A percentile compares a stretch with the other conserved stretches of the same genome.
phyloP scores from a whole-genome alignment of 805 yeast genomes.

The Hanseniaspora lachancei region DNA sequence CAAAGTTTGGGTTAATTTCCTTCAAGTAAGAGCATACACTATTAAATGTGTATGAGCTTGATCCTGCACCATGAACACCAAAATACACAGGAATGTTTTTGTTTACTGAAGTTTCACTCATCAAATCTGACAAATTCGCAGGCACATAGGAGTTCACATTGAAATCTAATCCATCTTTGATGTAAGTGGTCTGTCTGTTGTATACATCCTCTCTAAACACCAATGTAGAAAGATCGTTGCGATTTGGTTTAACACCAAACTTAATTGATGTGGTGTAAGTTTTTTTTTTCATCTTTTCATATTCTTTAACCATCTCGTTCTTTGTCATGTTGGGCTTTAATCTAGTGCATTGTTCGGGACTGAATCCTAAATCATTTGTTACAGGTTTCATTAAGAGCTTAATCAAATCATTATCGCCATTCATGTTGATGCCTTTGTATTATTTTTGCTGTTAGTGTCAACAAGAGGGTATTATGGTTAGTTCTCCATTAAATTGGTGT shows the following conservation, averaged over 20 bases:
- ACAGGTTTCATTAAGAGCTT: background rate
- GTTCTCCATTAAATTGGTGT: too few species aligned
- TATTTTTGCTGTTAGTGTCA: background rate
- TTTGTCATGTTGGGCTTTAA: background rate
- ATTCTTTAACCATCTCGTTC: background rate
- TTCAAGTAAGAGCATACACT: constrained; percentile 31
- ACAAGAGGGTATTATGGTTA: background rate
- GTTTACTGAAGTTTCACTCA: background rate
- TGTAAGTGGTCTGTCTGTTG: background rate
- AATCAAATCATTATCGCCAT: background rate
- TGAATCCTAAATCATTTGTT: background rate
- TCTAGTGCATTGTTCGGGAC: background rate
- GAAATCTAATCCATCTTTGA: constrained; percentile 21
- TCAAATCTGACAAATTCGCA: background rate
- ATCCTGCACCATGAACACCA: constrained; percentile 93
- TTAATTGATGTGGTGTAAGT: background rate
- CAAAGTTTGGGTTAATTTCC: constrained; percentile 21
- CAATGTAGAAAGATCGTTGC: background rate
- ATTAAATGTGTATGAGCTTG: constrained; percentile 69
- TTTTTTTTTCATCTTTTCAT: background rate
- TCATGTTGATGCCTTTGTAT: background rate
- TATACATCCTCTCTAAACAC: background rate
- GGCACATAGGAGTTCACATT: constrained; percentile 43
- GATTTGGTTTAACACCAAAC: background rate
- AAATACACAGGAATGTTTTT: constrained; percentile 38